Percentiles rank a stretch among this genome's conserved stretches.
These are phyloP conservation scores for Hibiscus syriacus DNA, from an alignment of 345 rosid genomes.

Conservation along the genomic window DNA sequence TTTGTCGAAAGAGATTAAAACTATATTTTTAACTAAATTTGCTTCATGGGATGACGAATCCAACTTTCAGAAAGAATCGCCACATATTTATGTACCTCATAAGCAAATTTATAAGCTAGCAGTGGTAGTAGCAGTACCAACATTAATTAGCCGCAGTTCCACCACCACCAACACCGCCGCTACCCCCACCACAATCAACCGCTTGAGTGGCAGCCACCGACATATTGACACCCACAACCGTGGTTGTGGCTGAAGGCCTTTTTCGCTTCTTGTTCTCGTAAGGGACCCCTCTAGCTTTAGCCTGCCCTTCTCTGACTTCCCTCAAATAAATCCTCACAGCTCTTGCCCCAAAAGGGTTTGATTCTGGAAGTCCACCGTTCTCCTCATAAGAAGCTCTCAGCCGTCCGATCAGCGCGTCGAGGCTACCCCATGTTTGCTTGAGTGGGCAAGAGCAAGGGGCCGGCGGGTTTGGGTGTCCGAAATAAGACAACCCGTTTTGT, in stretches of 20 bases:
- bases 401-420: conserved; percentile 3
- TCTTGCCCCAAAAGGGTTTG: neutral
- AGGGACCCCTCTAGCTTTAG: neutral
- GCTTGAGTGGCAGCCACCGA: neutral
- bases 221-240: neutral
- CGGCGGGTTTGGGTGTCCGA: neutral
- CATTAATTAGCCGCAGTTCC: neutral
- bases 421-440: neutral
- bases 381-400: neutral
- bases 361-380: neutral
- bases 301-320: neutral
- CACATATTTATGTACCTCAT: neutral
- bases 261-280: neutral
- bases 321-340: neutral
- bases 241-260: neutral
- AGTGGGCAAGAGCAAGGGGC: neutral
- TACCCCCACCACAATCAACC: neutral
- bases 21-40: neutral
- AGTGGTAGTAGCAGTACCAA: neutral
- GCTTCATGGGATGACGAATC: neutral
- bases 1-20: neutral
- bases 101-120: neutral
- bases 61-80: neutral
- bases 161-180: neutral
- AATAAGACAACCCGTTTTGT: neutral